These are phyloP conservation scores for Ramularia endophylla DNA, from an alignment of 2,329 filamentous ascomycete species.

Conservation along the genomic window DNA sequence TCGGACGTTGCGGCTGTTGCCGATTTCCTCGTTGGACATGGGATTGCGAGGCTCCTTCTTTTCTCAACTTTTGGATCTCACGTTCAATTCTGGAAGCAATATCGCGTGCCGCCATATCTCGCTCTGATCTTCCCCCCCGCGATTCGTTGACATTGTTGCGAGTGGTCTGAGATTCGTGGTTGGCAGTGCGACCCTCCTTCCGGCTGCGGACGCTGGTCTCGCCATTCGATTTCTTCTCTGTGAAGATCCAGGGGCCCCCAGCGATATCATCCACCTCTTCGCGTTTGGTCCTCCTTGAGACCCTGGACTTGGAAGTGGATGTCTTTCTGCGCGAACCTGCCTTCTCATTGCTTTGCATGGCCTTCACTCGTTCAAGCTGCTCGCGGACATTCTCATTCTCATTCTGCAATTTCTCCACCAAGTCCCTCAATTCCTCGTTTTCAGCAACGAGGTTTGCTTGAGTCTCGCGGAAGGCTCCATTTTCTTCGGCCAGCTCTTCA, in stretches of 20 bases:
- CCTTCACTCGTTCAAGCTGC: conserved; percentile 30
- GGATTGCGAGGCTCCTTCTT: conserved; percentile 7
- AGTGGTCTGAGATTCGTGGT: not conserved
- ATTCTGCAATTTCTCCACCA: conserved; percentile 35
- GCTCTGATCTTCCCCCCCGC: no score
- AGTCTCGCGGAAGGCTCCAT: conserved; percentile 50
- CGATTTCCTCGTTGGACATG: conserved; percentile 6
- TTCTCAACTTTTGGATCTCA: conserved; percentile 24
- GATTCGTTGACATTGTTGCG: conserved; percentile 4
- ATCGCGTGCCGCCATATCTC: conserved; percentile 17
- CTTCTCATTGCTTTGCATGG: not conserved
- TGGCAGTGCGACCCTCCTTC: not conserved
- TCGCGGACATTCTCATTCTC: conserved; percentile 37
- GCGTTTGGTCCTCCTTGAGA: not conserved
- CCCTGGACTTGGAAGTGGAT: not conserved
- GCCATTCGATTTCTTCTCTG: not conserved
- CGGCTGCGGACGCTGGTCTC: conserved; percentile 1
- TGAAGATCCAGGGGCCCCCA: not conserved
- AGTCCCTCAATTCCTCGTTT: conserved; percentile 59
- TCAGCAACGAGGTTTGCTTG: conserved; percentile 66
- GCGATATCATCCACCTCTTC: not conserved
- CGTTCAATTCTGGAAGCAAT: conserved; percentile 23
- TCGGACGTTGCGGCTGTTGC: not conserved
- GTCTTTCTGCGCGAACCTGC: not conserved
- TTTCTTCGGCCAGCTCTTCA: conserved; percentile 46